Conservation (phyloP, 2,329 filamentous ascomycete genomes). For the Chaetomium sp. region DNA sequence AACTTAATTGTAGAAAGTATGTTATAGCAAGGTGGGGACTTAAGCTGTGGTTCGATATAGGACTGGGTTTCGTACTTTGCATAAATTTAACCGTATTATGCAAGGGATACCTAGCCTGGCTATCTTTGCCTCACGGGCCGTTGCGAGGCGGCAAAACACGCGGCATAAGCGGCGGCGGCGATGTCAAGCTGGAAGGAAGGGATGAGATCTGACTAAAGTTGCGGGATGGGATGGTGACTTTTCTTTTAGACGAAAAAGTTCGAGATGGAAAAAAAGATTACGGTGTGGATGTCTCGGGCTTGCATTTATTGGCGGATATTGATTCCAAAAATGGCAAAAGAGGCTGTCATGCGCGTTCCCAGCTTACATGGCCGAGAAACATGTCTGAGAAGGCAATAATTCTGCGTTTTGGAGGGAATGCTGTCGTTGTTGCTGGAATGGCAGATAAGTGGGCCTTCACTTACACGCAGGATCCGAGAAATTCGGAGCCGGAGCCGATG, state of each 20-base stretch:
- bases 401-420: background rate
- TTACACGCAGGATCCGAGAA: conserved; percentile 11
- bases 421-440: background rate
- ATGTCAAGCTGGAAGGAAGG: background rate
- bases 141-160: background rate
- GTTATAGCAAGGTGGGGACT: background rate
- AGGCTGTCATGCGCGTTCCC: background rate
- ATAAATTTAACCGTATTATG: background rate
- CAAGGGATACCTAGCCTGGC: background rate
- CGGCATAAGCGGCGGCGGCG: no score
- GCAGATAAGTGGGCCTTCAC: conserved; percentile 9
- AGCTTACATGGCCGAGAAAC: background rate
- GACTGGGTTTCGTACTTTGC: background rate
- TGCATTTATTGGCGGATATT: background rate
- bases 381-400: background rate
- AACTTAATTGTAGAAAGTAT: background rate
- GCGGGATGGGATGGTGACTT: background rate
- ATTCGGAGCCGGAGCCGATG: background rate
- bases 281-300: background rate
- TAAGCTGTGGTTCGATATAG: background rate
- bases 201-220: background rate
- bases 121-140: background rate
- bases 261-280: background rate
- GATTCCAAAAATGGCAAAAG: background rate
- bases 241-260: background rate